Percentiles rank a stretch among this genome's conserved stretches.
These are phyloP conservation scores for Phaeosphaeriaceae sp. DNA, from an alignment of 2,329 filamentous ascomycete genomes.

Conservation along the genomic window DNA sequence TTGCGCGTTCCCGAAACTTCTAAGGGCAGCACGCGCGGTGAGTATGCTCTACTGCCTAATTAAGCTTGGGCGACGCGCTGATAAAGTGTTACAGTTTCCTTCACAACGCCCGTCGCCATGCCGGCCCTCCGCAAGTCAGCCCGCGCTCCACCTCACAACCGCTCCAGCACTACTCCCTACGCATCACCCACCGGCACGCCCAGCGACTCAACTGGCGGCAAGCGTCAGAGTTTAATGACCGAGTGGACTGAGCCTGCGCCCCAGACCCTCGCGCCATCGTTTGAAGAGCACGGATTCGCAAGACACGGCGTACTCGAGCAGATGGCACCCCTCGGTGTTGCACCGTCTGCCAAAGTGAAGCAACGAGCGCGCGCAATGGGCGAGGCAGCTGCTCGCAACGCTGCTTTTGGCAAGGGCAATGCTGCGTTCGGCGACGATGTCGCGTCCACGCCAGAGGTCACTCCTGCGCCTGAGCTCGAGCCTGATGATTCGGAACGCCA, in stretches of 20 bases:
- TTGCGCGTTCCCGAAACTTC: slow-evolving; percentile 18
- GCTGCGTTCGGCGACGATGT: slow-evolving; percentile 48
- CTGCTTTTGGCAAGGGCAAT: slow-evolving; percentile 52
- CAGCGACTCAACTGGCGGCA: slow-evolving; percentile 37
- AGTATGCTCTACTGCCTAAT: slow-evolving; percentile 20
- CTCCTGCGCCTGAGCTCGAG: slow-evolving; percentile 48
- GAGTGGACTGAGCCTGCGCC: slow-evolving; percentile 65
- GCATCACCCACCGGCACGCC: slow-evolving; percentile 39
- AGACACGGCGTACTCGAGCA: slow-evolving; percentile 79
- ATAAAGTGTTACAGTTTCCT: slow-evolving; percentile 37
- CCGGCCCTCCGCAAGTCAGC: slow-evolving; percentile 47
- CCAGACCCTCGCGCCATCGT: slow-evolving; percentile 68
- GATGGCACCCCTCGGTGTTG: slow-evolving; percentile 81
- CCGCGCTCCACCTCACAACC: slow-evolving; percentile 38
- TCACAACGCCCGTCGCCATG: slow-evolving; percentile 35
- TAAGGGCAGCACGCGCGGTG: slow-evolving; percentile 42
- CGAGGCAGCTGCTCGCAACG: slow-evolving; percentile 45
- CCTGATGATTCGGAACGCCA: slow-evolving; percentile 49
- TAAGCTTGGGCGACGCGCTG: slow-evolving; percentile 29
- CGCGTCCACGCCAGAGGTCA: slow-evolving; percentile 56
- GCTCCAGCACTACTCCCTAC: slow-evolving; percentile 46
- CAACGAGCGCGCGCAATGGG: slow-evolving; percentile 58
- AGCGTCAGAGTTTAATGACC: slow-evolving; percentile 50
- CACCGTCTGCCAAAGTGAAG: slow-evolving; percentile 70
- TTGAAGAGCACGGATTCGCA: slow-evolving; percentile 76